Percentiles rank a stretch among this genome's conserved stretches.
Evolutionary conservation across 2,329 filamentous ascomycete species (phyloP).

Genomic region (Fusarium nematophilum): DNA sequence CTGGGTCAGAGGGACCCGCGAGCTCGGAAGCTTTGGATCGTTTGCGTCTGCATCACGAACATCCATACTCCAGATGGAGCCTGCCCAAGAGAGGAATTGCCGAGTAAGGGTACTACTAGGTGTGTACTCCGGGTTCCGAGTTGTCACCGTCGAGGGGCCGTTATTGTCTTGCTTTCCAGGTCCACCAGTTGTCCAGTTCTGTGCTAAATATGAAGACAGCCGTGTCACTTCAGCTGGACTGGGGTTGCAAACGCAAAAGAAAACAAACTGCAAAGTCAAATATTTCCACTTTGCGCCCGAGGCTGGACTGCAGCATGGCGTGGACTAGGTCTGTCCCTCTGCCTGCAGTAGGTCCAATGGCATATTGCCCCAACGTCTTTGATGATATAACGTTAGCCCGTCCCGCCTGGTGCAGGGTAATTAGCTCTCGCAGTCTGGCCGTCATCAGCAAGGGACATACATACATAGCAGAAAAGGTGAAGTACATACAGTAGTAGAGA

Average conservation of each 20-base stretch:
- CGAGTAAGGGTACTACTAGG: conserved; percentile 18
- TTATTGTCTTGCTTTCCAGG: too few relatives aligned
- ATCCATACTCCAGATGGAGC: too few relatives aligned
- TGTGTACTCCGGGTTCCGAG: conserved; percentile 14
- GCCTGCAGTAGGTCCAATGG: background rate
- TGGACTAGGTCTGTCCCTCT: background rate
- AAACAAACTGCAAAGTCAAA: background rate
- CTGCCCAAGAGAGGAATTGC: conserved; percentile 21
- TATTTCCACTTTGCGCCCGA: background rate
- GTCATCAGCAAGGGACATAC: conserved; percentile 1
- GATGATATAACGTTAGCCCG: conserved; percentile 1
- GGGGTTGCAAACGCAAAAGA: conserved; percentile 17
- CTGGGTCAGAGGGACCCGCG: background rate
- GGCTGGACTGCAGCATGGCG: background rate
- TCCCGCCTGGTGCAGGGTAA: background rate
- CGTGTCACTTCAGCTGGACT: conserved; percentile 39
- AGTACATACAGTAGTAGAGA: too few relatives aligned
- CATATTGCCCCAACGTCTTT: background rate
- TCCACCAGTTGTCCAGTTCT: too few relatives aligned
- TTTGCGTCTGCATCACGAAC: background rate
- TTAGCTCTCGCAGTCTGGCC: background rate
- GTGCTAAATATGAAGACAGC: conserved; percentile 32
- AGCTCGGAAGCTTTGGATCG: background rate
- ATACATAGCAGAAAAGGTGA: conserved; percentile 5
- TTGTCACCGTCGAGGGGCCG: too few relatives aligned